Conservation (phyloP, 2,329 filamentous ascomycete genomes). For the Cadophora sp. region DNA sequence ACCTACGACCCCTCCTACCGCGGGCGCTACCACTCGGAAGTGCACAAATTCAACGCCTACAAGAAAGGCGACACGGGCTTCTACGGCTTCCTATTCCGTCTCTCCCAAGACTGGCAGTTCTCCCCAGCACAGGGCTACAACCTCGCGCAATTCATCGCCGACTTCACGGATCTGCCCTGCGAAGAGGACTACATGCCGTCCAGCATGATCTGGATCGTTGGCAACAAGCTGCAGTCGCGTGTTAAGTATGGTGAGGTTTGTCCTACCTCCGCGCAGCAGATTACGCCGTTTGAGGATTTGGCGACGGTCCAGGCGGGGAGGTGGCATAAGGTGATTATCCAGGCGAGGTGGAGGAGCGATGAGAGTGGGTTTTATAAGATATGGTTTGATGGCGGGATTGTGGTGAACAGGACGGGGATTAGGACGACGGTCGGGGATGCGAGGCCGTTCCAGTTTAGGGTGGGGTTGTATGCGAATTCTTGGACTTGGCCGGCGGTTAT, state of each 20-base stretch:
- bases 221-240: constrained; percentile 51
- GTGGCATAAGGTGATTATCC: constrained; percentile 56
- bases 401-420: constrained; percentile 48
- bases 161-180: constrained; percentile 52
- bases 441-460: constrained; percentile 52
- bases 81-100: constrained; percentile 59
- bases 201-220: constrained; percentile 55
- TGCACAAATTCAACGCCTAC: constrained; percentile 52
- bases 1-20: constrained; percentile 49
- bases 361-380: constrained; percentile 52
- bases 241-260: constrained; percentile 51
- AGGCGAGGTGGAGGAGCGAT: constrained; percentile 54
- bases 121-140: constrained; percentile 52
- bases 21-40: constrained; percentile 58
- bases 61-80: constrained; percentile 52
- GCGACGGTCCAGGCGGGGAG: constrained; percentile 49
- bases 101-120: constrained; percentile 55
- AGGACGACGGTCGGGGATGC: constrained; percentile 54
- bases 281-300: constrained; percentile 44
- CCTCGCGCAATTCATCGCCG: constrained; percentile 58
- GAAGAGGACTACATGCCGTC: constrained; percentile 55
- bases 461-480: constrained; percentile 57
- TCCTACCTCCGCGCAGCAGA: constrained; percentile 40
- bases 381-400: constrained; percentile 55
- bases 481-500: constrained; percentile 53